phyloP scores from a whole-genome alignment of 2,329 filamentous ascomycete species.

The Hypoxylon sp. region DNA sequence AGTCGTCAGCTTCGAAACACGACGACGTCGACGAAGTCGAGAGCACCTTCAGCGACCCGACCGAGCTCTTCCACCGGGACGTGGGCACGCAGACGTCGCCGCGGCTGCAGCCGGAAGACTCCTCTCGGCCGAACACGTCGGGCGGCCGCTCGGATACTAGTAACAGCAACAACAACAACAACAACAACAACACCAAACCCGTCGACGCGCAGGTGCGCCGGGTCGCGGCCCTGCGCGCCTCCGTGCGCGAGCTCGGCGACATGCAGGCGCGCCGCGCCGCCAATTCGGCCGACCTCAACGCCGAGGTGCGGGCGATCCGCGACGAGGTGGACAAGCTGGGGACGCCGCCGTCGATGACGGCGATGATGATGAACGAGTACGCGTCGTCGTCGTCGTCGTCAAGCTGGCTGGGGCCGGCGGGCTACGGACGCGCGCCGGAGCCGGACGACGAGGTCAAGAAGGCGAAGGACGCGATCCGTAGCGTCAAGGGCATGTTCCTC shows the following conservation, averaged over 20 bases:
- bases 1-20: constrained; percentile 20
- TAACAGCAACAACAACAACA: too few relatives aligned
- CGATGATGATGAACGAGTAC: too few relatives aligned
- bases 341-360: constrained; percentile 59
- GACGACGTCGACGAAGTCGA: constrained; percentile 49
- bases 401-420: constrained; percentile 58
- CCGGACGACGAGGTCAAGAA: constrained; percentile 78
- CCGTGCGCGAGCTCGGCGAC: constrained; percentile 58
- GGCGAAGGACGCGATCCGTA: constrained; percentile 79
- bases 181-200: too few relatives aligned
- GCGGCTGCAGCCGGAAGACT: constrained; percentile 52
- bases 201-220: constrained; percentile 57
- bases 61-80: constrained; percentile 84
- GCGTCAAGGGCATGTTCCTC: constrained; percentile 82
- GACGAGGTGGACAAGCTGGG: constrained; percentile 74
- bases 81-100: constrained; percentile 80
- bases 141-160: too few relatives aligned
- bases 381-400: too few relatives aligned
- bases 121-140: constrained; percentile 11
- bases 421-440: constrained; percentile 57
- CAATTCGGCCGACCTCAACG: constrained; percentile 63
- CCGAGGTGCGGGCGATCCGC: constrained; percentile 67
- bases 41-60: constrained; percentile 72
- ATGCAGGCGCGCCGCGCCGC: constrained; percentile 60
- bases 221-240: constrained; percentile 58